Conservation (phyloP, 2,329 filamentous ascomycete species). For the Sporothrix globosa region DNA sequence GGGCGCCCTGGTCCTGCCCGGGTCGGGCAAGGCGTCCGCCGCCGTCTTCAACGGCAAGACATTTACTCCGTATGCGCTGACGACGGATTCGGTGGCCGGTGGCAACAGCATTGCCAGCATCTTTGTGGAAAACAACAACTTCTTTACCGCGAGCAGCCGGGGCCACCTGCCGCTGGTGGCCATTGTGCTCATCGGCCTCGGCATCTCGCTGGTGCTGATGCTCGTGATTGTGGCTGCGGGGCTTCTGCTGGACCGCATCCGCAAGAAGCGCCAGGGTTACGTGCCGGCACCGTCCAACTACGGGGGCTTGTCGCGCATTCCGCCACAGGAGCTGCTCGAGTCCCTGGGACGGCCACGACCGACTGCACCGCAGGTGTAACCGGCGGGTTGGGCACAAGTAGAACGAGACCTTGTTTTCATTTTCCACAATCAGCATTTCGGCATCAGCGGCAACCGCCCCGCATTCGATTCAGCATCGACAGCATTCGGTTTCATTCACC, state of each 20-base stretch:
- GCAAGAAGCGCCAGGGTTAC: slow-evolving; percentile 79
- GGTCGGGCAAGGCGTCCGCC: slow-evolving; percentile 80
- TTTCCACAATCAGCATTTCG: not conserved
- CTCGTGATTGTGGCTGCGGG: slow-evolving; percentile 77
- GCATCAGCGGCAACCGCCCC: not conserved
- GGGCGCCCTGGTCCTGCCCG: slow-evolving; percentile 75
- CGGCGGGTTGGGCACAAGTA: not conserved
- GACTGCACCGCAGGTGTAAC: slow-evolving; percentile 57
- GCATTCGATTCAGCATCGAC: not conserved
- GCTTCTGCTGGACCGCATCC: slow-evolving; percentile 72
- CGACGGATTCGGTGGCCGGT: slow-evolving; percentile 58
- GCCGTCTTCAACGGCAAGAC: slow-evolving; percentile 83
- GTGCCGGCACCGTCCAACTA: slow-evolving; percentile 71
- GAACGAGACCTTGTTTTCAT: not conserved
- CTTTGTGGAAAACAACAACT: slow-evolving; percentile 80
- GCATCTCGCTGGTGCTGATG: slow-evolving; percentile 75
- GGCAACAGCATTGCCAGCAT: slow-evolving; percentile 76
- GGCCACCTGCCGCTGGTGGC: slow-evolving; percentile 71
- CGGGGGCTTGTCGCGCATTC: slow-evolving; percentile 63
- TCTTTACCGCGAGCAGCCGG: slow-evolving; percentile 62
- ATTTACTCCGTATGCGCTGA: slow-evolving; percentile 78
- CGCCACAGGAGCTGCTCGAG: slow-evolving; percentile 63
- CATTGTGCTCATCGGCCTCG: slow-evolving; percentile 78
- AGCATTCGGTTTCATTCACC: not conserved
- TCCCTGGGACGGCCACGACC: slow-evolving; percentile 54